A percentile compares a stretch with the other conserved stretches of the same genome.
Conservation (phyloP, 345 rosid genomes). For the Brassica nigra region DNA sequence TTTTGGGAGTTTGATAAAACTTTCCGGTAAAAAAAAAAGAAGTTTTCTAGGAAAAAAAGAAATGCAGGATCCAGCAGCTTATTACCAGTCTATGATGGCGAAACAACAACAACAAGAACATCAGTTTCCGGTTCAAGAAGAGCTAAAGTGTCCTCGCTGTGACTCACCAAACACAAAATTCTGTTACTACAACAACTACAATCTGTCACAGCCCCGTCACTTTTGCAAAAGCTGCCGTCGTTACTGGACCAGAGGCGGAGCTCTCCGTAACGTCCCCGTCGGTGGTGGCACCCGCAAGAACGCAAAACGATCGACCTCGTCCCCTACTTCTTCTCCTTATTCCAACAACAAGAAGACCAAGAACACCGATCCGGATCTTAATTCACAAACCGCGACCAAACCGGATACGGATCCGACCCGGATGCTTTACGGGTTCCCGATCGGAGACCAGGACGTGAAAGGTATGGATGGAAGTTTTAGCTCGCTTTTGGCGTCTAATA, state of each 20-base stretch:
- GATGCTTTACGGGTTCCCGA: conserved; percentile 41
- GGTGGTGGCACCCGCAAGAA: conserved; percentile 42
- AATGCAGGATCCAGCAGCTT: conserved; percentile 43
- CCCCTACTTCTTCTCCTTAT: conserved; percentile 27
- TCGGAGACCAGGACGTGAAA: conserved; percentile 41
- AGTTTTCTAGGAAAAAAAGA: conserved; percentile 4
- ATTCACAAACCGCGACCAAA: background rate
- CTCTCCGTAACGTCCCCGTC: conserved; percentile 43
- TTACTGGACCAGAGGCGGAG: conserved; percentile 44
- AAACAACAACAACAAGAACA: conserved; percentile 28
- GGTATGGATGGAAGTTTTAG: conserved; percentile 38
- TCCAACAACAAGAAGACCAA: conserved; percentile 35
- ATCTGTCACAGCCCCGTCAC: conserved; percentile 45
- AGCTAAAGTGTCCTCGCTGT: conserved; percentile 43
- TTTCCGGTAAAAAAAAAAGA: background rate
- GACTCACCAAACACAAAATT: conserved; percentile 42
- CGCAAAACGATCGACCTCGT: conserved; percentile 30
- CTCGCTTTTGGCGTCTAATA: conserved; percentile 37
- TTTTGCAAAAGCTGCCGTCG: conserved; percentile 45
- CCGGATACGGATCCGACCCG: conserved; percentile 38
- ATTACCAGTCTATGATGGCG: conserved; percentile 41
- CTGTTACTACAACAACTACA: conserved; percentile 45
- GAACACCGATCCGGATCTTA: conserved; percentile 38
- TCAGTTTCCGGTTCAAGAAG: conserved; percentile 35
- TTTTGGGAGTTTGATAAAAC: background rate